Evolutionary conservation across 768 basidiomycete genomes (phyloP).

Genomic region (Rhodosporidiobolus odoratus): DNA sequence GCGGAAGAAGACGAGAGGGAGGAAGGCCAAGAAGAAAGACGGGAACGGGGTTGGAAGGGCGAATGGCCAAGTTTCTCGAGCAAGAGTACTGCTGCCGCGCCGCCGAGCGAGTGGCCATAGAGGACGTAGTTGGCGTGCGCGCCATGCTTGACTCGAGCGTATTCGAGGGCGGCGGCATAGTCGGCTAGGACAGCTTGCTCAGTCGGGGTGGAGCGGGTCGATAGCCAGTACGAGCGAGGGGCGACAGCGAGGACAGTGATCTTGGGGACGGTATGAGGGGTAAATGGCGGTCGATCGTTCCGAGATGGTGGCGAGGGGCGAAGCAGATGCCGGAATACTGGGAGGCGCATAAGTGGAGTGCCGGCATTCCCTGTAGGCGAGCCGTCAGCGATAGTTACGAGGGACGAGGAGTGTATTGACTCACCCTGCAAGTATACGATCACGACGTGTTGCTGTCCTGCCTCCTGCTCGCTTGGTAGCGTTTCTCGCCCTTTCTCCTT

Average conservation of each 20-base stretch:
- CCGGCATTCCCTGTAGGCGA: constrained; percentile 52
- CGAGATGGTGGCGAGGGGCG: neutral
- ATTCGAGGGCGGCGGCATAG: constrained; percentile 44
- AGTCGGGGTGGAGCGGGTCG: constrained; percentile 49
- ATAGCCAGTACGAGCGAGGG: constrained; percentile 56
- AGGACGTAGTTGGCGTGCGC: constrained; percentile 15
- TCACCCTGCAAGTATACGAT: constrained; percentile 50
- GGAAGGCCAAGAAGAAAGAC: neutral
- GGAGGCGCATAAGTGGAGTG: constrained; percentile 52
- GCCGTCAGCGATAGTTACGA: neutral
- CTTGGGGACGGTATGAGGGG: neutral
- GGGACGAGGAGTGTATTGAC: neutral
- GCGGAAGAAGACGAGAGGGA: constrained; percentile 3
- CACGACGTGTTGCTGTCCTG: constrained; percentile 29
- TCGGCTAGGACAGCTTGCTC: constrained; percentile 50
- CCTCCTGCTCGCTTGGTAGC: neutral
- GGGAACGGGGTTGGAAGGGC: neutral
- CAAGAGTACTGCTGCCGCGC: constrained; percentile 50
- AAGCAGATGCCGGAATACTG: constrained; percentile 49
- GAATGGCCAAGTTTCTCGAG: constrained; percentile 41
- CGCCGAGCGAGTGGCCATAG: constrained; percentile 55
- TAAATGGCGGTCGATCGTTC: neutral
- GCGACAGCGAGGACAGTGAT: constrained; percentile 49
- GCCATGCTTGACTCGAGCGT: neutral
- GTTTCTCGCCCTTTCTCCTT: neutral